Conservation (phyloP, 768 basidiomycete species). For the Tephrocybe sp. region DNA sequence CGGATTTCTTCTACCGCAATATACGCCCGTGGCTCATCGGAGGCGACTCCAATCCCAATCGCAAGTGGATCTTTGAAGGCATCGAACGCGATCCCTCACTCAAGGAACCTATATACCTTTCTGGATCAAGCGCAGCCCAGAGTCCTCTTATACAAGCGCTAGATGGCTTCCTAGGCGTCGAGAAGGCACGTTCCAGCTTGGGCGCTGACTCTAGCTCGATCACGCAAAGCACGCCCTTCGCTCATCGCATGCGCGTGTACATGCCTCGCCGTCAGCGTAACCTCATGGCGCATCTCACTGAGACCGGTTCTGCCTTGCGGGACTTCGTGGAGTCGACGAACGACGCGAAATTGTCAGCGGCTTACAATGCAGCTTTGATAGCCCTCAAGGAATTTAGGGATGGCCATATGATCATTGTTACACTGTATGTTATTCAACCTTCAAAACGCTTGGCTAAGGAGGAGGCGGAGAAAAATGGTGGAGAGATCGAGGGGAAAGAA, state of each 20-base stretch:
- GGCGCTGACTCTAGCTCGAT: neutral
- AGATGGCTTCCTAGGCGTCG: neutral
- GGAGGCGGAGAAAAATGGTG: slow-evolving; percentile 6
- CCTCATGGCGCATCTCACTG: neutral
- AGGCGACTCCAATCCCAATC: slow-evolving; percentile 47
- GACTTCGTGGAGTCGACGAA: neutral
- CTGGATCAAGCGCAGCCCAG: slow-evolving; percentile 83
- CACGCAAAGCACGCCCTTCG: slow-evolving; percentile 6
- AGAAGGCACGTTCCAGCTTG: neutral
- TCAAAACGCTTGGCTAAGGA: slow-evolving; percentile 5
- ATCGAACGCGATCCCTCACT: slow-evolving; percentile 45
- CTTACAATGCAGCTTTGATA: slow-evolving; percentile 3
- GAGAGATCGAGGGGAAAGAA: neutral
- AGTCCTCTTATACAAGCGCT: slow-evolving; percentile 38
- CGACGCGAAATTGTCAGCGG: neutral
- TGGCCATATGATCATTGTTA: slow-evolving; percentile 9
- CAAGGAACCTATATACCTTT: slow-evolving; percentile 48
- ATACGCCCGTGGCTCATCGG: slow-evolving; percentile 85
- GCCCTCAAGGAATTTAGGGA: slow-evolving; percentile 11
- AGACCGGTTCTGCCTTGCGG: neutral
- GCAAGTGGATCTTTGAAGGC: slow-evolving; percentile 64
- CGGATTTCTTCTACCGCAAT: slow-evolving; percentile 65
- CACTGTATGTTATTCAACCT: slow-evolving; percentile 6
- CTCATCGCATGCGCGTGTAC: slow-evolving; percentile 5
- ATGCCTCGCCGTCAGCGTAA: slow-evolving; percentile 3